phyloP scores from a whole-genome alignment of 23 red algal genomes.

The Cyanidioschyzon merolae region DNA sequence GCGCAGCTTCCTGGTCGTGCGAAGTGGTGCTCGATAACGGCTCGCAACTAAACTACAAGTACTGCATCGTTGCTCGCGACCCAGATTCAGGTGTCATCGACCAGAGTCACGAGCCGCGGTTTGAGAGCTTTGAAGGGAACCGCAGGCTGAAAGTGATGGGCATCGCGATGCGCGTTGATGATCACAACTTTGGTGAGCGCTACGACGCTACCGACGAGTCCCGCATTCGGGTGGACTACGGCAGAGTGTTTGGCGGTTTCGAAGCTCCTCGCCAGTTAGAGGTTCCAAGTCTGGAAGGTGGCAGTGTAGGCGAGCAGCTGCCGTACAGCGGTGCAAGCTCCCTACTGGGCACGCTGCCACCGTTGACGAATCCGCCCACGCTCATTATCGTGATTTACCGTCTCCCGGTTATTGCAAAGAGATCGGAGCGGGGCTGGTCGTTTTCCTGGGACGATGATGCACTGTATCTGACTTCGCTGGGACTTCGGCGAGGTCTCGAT shows the following conservation, averaged over 20 bases:
- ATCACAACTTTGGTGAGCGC: conserved; percentile 49
- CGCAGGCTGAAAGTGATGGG: conserved; percentile 41
- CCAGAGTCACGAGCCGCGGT: conserved; percentile 12
- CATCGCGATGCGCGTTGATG: conserved; percentile 59
- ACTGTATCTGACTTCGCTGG: conserved; percentile 83
- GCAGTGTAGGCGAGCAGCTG: neutral
- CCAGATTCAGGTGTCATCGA: conserved; percentile 12
- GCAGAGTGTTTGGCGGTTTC: conserved; percentile 20
- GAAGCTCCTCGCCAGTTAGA: conserved; percentile 1
- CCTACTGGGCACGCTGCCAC: neutral
- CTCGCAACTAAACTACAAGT: conserved; percentile 66
- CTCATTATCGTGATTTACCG: conserved; percentile 88
- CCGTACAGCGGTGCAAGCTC: neutral
- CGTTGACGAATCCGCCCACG: conserved; percentile 17
- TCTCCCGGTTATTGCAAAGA: conserved; percentile 69
- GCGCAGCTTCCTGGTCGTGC: conserved; percentile 37
- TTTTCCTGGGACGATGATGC: conserved; percentile 98
- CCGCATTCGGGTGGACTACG: conserved; percentile 36
- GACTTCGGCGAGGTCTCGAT: conserved; percentile 59
- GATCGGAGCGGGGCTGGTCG: conserved; percentile 35
- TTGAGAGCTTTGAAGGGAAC: conserved; percentile 76
- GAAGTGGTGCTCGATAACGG: conserved; percentile 48
- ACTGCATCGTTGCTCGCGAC: conserved; percentile 28
- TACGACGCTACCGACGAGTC: conserved; percentile 39
- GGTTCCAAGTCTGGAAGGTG: neutral